Evolutionary conservation across 208 protist genomes (phyloP), one percentile per base, ranked within the genome.

Genomic region (Acanthamoeba royreba): DNA sequence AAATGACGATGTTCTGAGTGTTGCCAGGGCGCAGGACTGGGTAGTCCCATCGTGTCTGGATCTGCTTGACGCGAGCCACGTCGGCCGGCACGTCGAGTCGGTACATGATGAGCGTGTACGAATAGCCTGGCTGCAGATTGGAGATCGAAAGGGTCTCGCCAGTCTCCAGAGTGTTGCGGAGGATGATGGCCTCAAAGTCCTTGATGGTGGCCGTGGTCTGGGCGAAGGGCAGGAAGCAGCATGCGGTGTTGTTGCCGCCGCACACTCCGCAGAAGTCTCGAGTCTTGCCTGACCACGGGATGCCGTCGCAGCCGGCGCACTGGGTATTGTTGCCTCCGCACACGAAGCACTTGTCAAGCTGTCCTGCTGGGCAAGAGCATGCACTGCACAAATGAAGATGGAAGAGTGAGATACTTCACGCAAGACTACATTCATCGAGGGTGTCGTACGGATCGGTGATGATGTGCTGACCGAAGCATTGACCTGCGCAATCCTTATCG

Each of bases 221-320:
- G 25, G 74, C 74, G n/a, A 85, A 85, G 11, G 74, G 43, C 43
- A 85, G 74, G 74, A 85, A 85, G 74, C 74, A 85, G 87, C 87
- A 77, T 13, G 7, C 9, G 35, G 87, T 92, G 87, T 58, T 77
- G 58, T 69, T 77, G 87, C 87, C 87, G 58, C 87, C 87, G 87
- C 87, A 92, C 61, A 79, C 87, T 31, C 87, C 87, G 87, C 87
- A 92, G 58, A 69, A 61, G 87, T 92, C 87, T 2, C 46, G 8
- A 52, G 3, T 17, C 4, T 19, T 31, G 0, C 40, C 40, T 11
- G 87, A 92, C 25, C 33, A 46, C 4, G 87, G 58, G 13, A 92
- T 58, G 38, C 58, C 52, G 43, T 92, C 87, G 58, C 87, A 79
- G 0, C 58, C 87, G 25, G 53, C 61, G 58, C 87, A 92, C 28